A percentile compares a stretch with the other conserved stretches of the same genome.
Evolutionary conservation across 768 basidiomycete genomes (phyloP).

Genomic region (Leccinum variicolor): DNA sequence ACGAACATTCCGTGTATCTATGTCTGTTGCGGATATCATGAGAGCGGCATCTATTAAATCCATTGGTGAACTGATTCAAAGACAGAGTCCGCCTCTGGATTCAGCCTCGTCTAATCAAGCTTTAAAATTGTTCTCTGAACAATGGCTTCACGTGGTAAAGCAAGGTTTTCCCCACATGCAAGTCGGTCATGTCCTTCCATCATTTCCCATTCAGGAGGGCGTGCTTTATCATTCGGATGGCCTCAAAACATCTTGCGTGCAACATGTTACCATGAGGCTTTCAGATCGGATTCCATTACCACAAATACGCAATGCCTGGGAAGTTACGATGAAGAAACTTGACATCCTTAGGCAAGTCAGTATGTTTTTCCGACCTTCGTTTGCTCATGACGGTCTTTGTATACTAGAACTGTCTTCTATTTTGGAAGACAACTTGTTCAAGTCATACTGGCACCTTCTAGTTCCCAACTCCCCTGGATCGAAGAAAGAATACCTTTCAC

Average conservation of each 20-base stretch:
- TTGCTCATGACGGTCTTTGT: neutral
- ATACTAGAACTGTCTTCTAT: constrained; percentile 30
- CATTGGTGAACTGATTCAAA: constrained; percentile 17
- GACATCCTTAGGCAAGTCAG: constrained; percentile 28
- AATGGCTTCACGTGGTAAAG: constrained; percentile 13
- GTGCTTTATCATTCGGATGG: constrained; percentile 40
- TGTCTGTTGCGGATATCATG: constrained; percentile 33
- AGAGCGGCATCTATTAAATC: constrained; percentile 19
- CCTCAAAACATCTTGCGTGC: constrained; percentile 40
- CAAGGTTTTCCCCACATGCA: constrained; percentile 1
- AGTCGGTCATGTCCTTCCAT: constrained; percentile 33
- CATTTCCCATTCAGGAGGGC: constrained; percentile 47
- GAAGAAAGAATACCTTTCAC: constrained; percentile 7
- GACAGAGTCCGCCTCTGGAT: neutral
- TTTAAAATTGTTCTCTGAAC: constrained; percentile 16
- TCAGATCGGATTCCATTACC: constrained; percentile 17
- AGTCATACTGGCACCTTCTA: constrained; percentile 20
- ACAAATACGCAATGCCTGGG: constrained; percentile 35
- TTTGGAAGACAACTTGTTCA: constrained; percentile 29
- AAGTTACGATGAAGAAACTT: constrained; percentile 20
- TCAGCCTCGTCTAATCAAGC: neutral
- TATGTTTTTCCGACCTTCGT: neutral
- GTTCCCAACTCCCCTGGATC: constrained; percentile 14
- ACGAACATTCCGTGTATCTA: constrained; percentile 10
- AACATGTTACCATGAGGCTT: constrained; percentile 39